Conservation (phyloP, 164 flowering plant genomes). For the Akebia trifoliata region DNA sequence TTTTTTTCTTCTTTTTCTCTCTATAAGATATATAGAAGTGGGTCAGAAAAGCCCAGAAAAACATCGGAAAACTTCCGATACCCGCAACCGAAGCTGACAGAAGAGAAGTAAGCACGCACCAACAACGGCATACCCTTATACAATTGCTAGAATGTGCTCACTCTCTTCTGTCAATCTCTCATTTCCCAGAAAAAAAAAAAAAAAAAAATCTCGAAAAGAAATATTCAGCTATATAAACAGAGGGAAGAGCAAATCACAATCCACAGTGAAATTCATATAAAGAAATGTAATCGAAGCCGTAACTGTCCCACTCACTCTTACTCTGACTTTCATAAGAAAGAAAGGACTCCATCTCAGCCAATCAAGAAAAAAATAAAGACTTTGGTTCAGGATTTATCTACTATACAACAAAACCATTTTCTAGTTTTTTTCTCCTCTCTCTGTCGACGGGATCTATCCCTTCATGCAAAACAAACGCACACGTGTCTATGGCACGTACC, state of each 20-base stretch:
- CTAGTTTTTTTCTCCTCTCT: background rate
- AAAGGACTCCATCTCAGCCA: background rate
- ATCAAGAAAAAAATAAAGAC: no score
- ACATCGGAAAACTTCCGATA: slow-evolving; percentile 1
- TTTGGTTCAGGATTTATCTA: background rate
- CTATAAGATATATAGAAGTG: no score
- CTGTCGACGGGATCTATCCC: background rate
- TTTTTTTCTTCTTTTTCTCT: no score
- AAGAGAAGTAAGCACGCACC: slow-evolving; percentile 58
- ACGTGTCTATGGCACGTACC: slow-evolving; percentile 9
- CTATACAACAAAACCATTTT: background rate
- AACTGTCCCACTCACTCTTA: background rate
- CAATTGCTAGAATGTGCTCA: slow-evolving; percentile 52
- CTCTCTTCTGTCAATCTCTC: slow-evolving; percentile 69
- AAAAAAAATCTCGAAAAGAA: background rate
- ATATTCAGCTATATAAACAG: background rate
- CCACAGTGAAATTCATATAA: no score
- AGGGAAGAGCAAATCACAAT: background rate
- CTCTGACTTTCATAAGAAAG: background rate
- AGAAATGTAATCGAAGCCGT: background rate
- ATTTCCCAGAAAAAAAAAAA: slow-evolving; percentile 4
- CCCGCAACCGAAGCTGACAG: slow-evolving; percentile 43
- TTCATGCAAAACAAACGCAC: background rate
- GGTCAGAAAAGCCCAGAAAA: no score
- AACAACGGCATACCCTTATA: slow-evolving; percentile 31